A percentile compares a stretch with the other conserved stretches of the same genome.
Conservation (phyloP, 73 alveolate species). For the Symbiodinium pilosum region DNA sequence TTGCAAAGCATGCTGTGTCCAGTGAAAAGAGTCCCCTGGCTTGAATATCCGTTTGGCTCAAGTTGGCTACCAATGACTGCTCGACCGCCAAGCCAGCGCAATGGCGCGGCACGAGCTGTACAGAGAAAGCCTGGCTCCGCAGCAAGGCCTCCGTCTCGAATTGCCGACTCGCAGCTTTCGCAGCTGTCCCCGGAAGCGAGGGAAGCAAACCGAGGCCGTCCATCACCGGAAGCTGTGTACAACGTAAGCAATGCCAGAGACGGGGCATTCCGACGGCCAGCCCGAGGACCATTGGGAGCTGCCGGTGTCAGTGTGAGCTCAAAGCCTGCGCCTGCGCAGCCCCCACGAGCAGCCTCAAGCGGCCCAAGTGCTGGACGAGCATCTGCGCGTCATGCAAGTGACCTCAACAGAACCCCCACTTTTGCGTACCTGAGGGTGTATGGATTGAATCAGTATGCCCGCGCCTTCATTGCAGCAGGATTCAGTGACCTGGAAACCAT, state of each 20-base stretch:
- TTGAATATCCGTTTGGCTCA: neutral
- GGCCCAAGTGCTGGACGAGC: conserved; percentile 65
- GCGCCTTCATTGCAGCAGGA: conserved; percentile 79
- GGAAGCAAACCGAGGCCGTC: conserved; percentile 13
- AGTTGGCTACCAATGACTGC: neutral
- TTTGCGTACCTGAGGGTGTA: conserved; percentile 52
- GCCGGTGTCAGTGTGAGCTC: conserved; percentile 39
- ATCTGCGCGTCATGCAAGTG: conserved; percentile 37
- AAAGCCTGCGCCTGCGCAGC: conserved; percentile 28
- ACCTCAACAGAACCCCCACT: conserved; percentile 54
- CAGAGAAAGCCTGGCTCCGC: conserved; percentile 49
- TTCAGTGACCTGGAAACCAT: conserved; percentile 46
- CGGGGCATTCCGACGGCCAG: conserved; percentile 15
- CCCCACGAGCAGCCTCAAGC: conserved; percentile 20
- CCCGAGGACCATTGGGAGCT: conserved; percentile 47
- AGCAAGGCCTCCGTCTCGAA: conserved; percentile 80
- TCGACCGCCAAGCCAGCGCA: conserved; percentile 44
- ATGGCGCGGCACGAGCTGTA: conserved; percentile 28
- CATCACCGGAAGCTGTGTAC: conserved; percentile 84
- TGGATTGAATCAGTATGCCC: conserved; percentile 69
- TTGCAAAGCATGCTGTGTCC: no score
- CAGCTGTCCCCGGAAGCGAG: neutral
- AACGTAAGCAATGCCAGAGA: conserved; percentile 83
- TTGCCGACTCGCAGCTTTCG: conserved; percentile 6
- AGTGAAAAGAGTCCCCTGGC: no score